Conservation (phyloP, 2,329 filamentous ascomycete genomes). For the Talaromyces amestolkiae region DNA sequence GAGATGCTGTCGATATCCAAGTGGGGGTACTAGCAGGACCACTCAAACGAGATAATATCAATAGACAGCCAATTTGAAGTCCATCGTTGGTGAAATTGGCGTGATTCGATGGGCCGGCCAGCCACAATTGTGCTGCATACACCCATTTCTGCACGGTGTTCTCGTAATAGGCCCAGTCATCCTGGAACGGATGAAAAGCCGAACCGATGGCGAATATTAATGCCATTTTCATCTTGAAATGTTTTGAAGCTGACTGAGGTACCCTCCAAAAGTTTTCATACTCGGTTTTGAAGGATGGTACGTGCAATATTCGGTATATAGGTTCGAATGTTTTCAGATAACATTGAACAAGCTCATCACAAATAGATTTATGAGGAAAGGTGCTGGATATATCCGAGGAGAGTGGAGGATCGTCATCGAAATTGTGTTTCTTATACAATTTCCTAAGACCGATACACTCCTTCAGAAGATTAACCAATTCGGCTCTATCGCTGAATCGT, state of each 20-base stretch:
- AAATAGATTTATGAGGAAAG: conserved; percentile 3
- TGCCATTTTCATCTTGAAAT: conserved; percentile 31
- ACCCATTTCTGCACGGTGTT: conserved; percentile 28
- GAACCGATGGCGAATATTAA: conserved; percentile 35
- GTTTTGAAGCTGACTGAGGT: conserved; percentile 21
- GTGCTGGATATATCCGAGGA: conserved; percentile 3
- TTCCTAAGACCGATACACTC: not conserved
- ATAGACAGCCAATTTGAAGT: conserved; percentile 36
- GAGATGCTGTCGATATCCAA: conserved; percentile 49
- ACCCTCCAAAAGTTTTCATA: conserved; percentile 38
- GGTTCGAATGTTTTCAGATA: conserved; percentile 42
- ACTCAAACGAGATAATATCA: conserved; percentile 32
- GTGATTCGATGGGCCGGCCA: conserved; percentile 35
- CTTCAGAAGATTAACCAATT: not conserved
- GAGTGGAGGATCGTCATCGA: conserved; percentile 14
- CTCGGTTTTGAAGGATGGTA: conserved; percentile 39
- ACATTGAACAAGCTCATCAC: conserved; percentile 29
- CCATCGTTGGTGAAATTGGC: conserved; percentile 29
- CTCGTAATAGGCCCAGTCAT: conserved; percentile 14
- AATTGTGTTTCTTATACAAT: conserved; percentile 1
- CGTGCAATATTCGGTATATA: conserved; percentile 40
- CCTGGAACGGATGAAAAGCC: conserved; percentile 21
- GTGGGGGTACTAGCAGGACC: conserved; percentile 26
- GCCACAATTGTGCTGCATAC: conserved; percentile 37
- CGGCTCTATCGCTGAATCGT: not conserved